Conservation (phyloP, 306 rosid genomes). For the Trifolium pratense region DNA sequence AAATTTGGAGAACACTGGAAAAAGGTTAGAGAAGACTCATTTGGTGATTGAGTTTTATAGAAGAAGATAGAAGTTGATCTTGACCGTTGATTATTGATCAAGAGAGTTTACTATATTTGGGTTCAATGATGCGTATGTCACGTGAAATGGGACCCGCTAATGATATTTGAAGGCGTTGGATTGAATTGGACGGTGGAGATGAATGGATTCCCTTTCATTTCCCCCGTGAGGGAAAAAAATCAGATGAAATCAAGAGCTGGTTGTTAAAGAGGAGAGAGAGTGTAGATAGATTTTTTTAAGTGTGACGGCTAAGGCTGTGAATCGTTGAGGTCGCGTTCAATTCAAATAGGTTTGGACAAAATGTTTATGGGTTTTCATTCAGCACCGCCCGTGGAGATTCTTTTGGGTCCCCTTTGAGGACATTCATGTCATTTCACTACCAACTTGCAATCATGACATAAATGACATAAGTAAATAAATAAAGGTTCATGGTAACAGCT, state of each 20-base stretch:
- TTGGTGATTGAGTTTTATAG: constrained; percentile 25
- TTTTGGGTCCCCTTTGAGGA: constrained; percentile 34
- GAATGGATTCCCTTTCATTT: constrained; percentile 8
- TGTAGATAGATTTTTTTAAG: constrained; percentile 25
- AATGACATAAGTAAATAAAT: too few species aligned
- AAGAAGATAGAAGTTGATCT: constrained; percentile 33
- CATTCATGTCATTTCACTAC: not conserved
- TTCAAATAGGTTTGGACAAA: constrained; percentile 18
- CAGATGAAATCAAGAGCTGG: constrained; percentile 13
- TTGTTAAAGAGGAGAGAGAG: not conserved
- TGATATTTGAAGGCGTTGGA: constrained; percentile 29
- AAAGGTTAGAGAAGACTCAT: not conserved
- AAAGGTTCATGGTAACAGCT: too few species aligned
- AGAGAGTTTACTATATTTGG: not conserved
- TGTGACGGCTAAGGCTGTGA: constrained; percentile 31
- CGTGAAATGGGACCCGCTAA: constrained; percentile 43
- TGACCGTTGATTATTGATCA: constrained; percentile 39
- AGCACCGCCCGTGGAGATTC: constrained; percentile 1
- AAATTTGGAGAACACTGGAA: not conserved
- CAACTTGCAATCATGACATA: too few species aligned
- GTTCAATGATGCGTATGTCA: not conserved
- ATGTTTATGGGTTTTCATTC: constrained; percentile 32
- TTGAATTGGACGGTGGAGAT: constrained; percentile 44
- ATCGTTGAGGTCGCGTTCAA: constrained; percentile 31
- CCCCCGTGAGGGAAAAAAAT: not conserved